Evolutionary conservation across 768 basidiomycete species (phyloP), one percentile per base, ranked within the genome.

Genomic region (Leccinum uliginosum): DNA sequence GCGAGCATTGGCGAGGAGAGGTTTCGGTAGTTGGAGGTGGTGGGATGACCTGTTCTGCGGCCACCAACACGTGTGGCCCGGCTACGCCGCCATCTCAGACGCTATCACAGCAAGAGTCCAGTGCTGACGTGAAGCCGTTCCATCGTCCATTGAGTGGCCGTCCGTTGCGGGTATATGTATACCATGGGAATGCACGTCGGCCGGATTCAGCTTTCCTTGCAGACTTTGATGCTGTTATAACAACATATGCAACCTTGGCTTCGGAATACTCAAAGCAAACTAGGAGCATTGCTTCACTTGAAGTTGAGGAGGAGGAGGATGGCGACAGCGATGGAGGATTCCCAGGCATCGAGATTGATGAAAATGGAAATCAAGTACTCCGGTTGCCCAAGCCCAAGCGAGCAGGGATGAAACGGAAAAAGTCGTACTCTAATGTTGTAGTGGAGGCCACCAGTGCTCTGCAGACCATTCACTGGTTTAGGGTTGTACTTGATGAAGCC

Each of bases 211-310:
- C 81, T 15, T 93, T 89, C 68, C 78, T 99, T 46, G 89, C 92
- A 19, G 86, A 95, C 69, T 96, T 98, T 70, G 97, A 99, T 73
- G 89, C 93, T 21, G 95, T 99, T 56, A 92, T 99, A 70, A 99
- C 97, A 5, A 98, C 94, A 2, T 99, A 93, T 72, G 89, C 93
- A 27, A 98, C 97, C 0, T 78, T 99, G 38, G 96, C 95, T 1
- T 89, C 91, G 12, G 97, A 99, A 69, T 98, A 81, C 69, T 95
- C 93, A 15, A 96, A 90, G 69, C 95, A 98, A 72, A 83, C 74
- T 55, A 79, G 83, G 65, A 89, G 85, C 57, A 72, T 83, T 7
- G 78, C 80, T 29, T 75, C 72, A 50, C 75, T 75, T 4, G 86
- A 84, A 29, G 85, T 78, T 2, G 86, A 89, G 4, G 84, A 83